Base-by-base conservation (phyloP, 768 basidiomycete genomes). In the Suillus variegatus region DNA sequence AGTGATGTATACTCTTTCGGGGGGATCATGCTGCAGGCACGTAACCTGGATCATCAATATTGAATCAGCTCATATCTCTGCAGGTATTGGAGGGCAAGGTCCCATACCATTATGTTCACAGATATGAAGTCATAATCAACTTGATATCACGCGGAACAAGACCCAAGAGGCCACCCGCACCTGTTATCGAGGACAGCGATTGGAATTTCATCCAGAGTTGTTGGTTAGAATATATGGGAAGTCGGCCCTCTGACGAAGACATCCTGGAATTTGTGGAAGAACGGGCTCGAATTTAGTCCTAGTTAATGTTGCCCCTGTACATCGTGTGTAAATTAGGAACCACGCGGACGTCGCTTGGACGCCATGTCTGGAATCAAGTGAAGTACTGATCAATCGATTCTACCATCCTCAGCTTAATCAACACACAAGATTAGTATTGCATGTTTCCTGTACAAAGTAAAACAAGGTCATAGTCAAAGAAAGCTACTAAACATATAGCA, bases 1-100 rank as follows among this genome's bases (percentile, higher is more conserved):
- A 62, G n/a, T n/a, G 55, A 67, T 43, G 43, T 61, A 9, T 67
- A 65, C n/a, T 62, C 66, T n/a, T 65, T 67, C 43, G 66, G 66
- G 7, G 80, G 81, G 66, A 76, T 82, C n/a, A 66, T 65, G 61
- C 28, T 67, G 2, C 65, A 65, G 64, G 65, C 58, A n/a, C 14
- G 66, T 65, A 6, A 4, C 35, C 7, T 38, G 6, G 3, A 14
- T 38, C n/a, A n/a, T 38, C 1, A 2, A 20, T 7, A 22, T 7
- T 38, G 6, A 36, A 6, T 38, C 1, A n/a, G 6, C 55, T 56
- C 49, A 51, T 1, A 38, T 36, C 3, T 8, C 13, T 14, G 9
- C 14, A 40, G 56, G 56, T 57, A 3, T 40, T 57, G 22, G 36
- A 40, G 38, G 56, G 56, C 3, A 36, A 55, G 20, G 54, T 40